Evolutionary conservation across 1,139 yeast genomes (phyloP).

Genomic region (Zygosaccharomyces pseudobailii): DNA sequence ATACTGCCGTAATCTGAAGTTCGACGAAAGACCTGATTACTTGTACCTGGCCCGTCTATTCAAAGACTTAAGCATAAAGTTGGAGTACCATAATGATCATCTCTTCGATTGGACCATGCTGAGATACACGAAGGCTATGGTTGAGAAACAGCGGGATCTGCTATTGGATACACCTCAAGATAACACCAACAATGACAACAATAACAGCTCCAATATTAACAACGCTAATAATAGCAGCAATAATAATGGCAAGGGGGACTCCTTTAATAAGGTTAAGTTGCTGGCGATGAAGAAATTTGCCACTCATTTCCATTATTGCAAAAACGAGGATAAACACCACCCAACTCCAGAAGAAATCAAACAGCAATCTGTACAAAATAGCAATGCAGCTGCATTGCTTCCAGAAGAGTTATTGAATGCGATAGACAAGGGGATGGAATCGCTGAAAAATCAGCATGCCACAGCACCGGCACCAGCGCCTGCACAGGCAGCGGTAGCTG

Average conservation of each 20-base stretch:
- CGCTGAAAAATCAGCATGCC: slow-evolving; percentile 24
- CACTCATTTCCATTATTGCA: slow-evolving; percentile 35
- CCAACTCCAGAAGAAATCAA: slow-evolving; percentile 35
- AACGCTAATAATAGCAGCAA: slow-evolving; percentile 12
- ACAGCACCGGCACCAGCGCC: slow-evolving; percentile 38
- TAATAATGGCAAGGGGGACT: slow-evolving; percentile 30
- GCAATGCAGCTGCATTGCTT: slow-evolving; percentile 26
- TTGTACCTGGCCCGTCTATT: slow-evolving; percentile 82
- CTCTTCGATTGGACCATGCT: slow-evolving; percentile 96
- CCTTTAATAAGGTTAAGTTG: slow-evolving; percentile 31
- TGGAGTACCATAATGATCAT: slow-evolving; percentile 89
- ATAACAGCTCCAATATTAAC: slow-evolving; percentile 14
- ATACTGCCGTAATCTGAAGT: slow-evolving; percentile 84
- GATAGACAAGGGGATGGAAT: slow-evolving; percentile 31
- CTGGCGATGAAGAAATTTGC: slow-evolving; percentile 35
- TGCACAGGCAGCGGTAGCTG: slow-evolving; percentile 38
- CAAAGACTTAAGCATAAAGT: slow-evolving; percentile 83
- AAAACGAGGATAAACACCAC: slow-evolving; percentile 31
- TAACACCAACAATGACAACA: slow-evolving; percentile 10
- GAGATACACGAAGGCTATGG: slow-evolving; percentile 62
- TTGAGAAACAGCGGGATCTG: slow-evolving; percentile 31
- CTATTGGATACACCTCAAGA: slow-evolving; percentile 18
- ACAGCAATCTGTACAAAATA: slow-evolving; percentile 28
- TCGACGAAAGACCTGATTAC: slow-evolving; percentile 96
- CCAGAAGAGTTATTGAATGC: slow-evolving; percentile 29